phyloP scores from a whole-genome alignment of 139 green algal species.

The Auxenochlorella pyrenoidosa region DNA sequence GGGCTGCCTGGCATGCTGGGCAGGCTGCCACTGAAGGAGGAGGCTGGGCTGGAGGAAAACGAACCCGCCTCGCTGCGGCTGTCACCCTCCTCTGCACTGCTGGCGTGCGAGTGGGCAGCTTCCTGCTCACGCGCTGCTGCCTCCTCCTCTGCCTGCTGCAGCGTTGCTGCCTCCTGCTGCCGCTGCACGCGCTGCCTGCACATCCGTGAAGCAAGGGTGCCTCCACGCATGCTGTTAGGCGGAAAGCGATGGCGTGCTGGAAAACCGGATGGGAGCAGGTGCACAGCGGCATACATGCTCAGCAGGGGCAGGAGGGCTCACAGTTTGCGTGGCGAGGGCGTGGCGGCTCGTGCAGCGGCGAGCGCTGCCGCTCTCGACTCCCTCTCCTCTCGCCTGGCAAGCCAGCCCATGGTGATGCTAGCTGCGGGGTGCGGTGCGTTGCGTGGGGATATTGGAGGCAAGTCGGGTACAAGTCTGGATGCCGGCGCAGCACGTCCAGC shows the following conservation, averaged over 20 bases:
- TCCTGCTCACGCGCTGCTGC: not conserved
- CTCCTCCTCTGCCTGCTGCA: not conserved
- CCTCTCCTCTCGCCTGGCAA: not conserved
- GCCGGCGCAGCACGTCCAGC: not conserved
- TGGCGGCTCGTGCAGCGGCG: not conserved
- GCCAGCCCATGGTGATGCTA: slow-evolving; percentile 2
- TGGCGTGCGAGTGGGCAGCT: not conserved
- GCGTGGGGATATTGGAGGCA: too few species aligned
- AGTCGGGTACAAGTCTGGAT: too few species aligned
- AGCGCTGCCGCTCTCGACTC: not conserved
- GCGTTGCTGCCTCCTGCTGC: slow-evolving; percentile 6
- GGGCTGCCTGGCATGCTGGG: slow-evolving; percentile 9
- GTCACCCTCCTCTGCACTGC: not conserved
- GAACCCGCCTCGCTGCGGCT: not conserved
- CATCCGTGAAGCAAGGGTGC: not conserved
- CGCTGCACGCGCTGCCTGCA: not conserved
- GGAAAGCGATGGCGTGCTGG: too few species aligned
- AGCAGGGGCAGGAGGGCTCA: not conserved
- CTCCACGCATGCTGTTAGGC: too few species aligned
- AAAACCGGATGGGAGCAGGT: too few species aligned
- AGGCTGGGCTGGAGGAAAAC: not conserved
- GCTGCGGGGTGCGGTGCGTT: not conserved
- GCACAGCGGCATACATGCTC: not conserved
- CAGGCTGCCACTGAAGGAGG: slow-evolving; percentile 18
- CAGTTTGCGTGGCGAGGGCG: not conserved